Base-by-base conservation (phyloP, 305 asterid species). In the Coffea humblotiana region DNA sequence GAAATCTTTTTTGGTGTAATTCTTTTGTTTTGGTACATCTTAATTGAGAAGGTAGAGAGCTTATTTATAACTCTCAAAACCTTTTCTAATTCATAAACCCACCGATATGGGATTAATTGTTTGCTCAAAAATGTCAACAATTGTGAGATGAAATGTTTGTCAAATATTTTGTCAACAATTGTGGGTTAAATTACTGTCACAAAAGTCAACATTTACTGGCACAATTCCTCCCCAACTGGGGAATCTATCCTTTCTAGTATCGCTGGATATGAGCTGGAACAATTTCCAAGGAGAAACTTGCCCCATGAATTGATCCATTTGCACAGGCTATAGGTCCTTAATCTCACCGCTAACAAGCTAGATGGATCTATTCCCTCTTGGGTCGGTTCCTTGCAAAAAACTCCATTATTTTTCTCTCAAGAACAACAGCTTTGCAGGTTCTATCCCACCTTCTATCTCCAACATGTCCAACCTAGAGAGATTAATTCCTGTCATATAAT, bases 331-430 rank as follows among this genome's bases (percentile, higher is more conserved):
- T 27, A 61, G 19, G 40, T 6, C 48, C 77, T 88, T 14, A 15
- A 68, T 72, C 54, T 85, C 13, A 11, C 43, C 0, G 0, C 23
- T 76, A 89, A 88, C 84, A 72, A 65, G 7, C 79, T 83, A 29
- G 25, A 56, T 3, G 81, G 88, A 16, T 74, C 69, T 29, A 48
- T 82, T 43, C 90, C 80, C 19, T 72, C 76, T 8, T 88, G 87
- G 83, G 70, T 88, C 72, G 82, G 79, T 2, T 32, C 70, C 32
- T 51, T 87, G 8, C 25, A 66, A 6, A 6, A 45, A 58, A 45
- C 86, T 89, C 2, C 32, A 81, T 18, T 2, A 11, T 27, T 11
- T 86, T 18, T n/a, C 48, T n/a, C 76, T 86, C 1, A 9, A 48
- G 9, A 84, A 81, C 27, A 86, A 88, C 37, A 81, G 75, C 40